Evolutionary conservation across 441 rosid species (phyloP).

Genomic region (Adansonia madagascariensis): DNA sequence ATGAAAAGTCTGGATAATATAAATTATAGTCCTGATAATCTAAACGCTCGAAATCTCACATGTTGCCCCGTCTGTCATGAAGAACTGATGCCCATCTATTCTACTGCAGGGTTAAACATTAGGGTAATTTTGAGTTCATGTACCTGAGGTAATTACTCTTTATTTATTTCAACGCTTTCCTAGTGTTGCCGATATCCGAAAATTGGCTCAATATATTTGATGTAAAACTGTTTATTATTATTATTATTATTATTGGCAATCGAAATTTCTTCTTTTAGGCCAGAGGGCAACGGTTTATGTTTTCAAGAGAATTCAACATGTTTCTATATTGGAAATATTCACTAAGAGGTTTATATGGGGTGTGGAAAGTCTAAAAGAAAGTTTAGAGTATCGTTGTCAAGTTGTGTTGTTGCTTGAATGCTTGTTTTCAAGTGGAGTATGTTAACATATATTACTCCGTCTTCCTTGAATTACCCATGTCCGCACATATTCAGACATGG

Average conservation of each 20-base stretch:
- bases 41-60: neutral
- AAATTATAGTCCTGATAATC: neutral
- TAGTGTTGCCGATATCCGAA: neutral
- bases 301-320: neutral
- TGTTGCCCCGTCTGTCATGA: neutral
- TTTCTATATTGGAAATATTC: neutral
- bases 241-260: neutral
- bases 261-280: neutral
- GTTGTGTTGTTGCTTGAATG: neutral
- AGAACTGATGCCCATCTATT: neutral
- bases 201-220: neutral
- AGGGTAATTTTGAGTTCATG: neutral
- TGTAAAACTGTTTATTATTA: neutral
- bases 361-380: neutral
- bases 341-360: neutral
- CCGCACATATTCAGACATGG: too few relatives aligned
- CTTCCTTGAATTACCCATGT: too few relatives aligned
- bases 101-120: neutral
- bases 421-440: neutral
- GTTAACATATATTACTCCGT: too few relatives aligned
- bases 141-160: neutral
- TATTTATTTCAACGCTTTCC: neutral
- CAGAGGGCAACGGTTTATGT: neutral
- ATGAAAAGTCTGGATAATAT: too few relatives aligned
- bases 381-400: neutral